Percentiles rank a stretch among this genome's conserved stretches.
Evolutionary conservation across 495 filamentous ascomycete genomes (phyloP).

Genomic region (Neurospora terricola): DNA sequence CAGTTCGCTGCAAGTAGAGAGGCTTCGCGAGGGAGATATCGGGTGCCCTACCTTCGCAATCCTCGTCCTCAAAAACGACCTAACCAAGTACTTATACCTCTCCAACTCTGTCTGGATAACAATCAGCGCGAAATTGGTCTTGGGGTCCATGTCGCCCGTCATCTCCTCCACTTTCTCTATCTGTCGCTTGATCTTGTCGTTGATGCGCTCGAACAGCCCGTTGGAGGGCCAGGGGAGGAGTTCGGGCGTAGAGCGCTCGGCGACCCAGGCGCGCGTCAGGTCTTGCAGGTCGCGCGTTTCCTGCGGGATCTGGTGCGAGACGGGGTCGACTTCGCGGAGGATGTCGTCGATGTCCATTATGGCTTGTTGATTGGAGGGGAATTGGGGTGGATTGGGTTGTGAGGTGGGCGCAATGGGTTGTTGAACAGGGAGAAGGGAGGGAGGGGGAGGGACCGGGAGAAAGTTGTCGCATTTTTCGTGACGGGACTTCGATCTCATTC

Average conservation of each 20-base stretch:
- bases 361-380: neutral
- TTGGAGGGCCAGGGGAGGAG: constrained; percentile 47
- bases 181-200: constrained; percentile 57
- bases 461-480: neutral
- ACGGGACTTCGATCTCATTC: neutral
- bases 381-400: neutral
- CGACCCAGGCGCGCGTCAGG: constrained; percentile 84
- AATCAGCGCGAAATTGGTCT: constrained; percentile 83
- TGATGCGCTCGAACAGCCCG: constrained; percentile 58
- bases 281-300: constrained; percentile 75
- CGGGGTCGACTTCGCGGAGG: constrained; percentile 65
- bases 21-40: no score
- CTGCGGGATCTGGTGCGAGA: constrained; percentile 40
- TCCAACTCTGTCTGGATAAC: constrained; percentile 95
- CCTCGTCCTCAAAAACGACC: constrained; percentile 73
- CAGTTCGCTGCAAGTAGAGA: neutral
- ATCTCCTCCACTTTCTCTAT: constrained; percentile 66
- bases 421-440: neutral
- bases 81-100: constrained; percentile 79
- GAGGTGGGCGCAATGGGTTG: neutral
- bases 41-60: constrained; percentile 54
- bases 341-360: constrained; percentile 86
- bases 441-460: neutral
- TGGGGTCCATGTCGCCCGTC: constrained; percentile 72
- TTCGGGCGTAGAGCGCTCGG: constrained; percentile 81